Base-by-base conservation (phyloP, 2,329 filamentous ascomycete genomes). In the Emergomyces pasteurianus region DNA sequence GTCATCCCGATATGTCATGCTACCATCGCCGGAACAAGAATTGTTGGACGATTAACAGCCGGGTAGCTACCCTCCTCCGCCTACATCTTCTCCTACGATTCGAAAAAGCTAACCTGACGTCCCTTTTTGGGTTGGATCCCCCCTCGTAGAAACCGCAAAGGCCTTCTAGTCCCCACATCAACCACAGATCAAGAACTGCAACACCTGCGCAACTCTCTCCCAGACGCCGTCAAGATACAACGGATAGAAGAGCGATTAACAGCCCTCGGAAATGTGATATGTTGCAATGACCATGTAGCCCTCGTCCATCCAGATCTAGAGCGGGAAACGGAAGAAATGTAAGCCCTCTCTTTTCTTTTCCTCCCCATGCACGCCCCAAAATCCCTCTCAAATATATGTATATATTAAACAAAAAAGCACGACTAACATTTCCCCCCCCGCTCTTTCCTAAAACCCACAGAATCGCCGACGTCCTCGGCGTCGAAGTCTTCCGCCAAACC, bases 121-220 rank as follows among this genome's bases (percentile, higher is more conserved):
- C 31, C 31, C n/a, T 12, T 14, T 9, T 18, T 21, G 26, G 31
- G 3, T 31, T 3, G 7, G 7, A n/a, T 12, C 18, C 26, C 14
- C 36, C 36, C 34, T 1, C 5, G 47, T 64, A 89, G 90, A 70
- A 99, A 99, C 84, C 89, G 90, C 74, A 95, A 95, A 76, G 94
- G 94, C 69, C 89, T 99, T 65, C 86, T 99, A 65, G 92, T 99
- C 61, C 94, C 94, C 63, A 97, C 92, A 60, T 90, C 87, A 62
- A 97, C 94, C 64, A 95, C 92, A 68, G 94, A 99, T 78, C 94
- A 99, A 80, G 94, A 99, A 80, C 83, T 99, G 65, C 92, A 96
- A 78, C 94, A 99, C 77, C 82, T 99, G 69, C 88, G 94, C 70
- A 97, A 99, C 77, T 91, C 88, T 62, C 85, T 99, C 67, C 94